Base-by-base conservation (phyloP, 352 stramenopile genomes). In the Phytopythium sindhum region DNA sequence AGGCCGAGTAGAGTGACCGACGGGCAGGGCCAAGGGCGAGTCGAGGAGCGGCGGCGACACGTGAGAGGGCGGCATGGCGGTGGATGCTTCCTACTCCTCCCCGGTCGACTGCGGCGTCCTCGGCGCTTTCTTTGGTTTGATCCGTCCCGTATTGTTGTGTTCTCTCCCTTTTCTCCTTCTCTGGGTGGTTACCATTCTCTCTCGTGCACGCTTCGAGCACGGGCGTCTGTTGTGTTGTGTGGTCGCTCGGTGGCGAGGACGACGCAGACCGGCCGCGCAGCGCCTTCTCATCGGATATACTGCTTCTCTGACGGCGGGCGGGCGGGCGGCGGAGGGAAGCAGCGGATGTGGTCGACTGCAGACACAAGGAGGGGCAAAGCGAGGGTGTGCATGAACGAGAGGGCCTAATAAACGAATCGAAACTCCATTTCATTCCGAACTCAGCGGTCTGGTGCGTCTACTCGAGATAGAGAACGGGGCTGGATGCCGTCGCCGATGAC, bases 401-500 rank as follows among this genome's bases (percentile, higher is more conserved):
- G 28, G 31, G 45, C 52, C 19, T 44, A 54, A 57, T 33, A 51
- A 28, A 35, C 44, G 23, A 35, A 50, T 35, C 52, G 11, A 35
- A 10, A 44, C 35, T 10, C 72, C 24, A 83, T 53, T 11, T 74
- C 65, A 50, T 33, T 48, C 31, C 17, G 23, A 23, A 4, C 29
- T 44, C 29, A 7, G 10, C 19, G 2, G 12, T 29, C 52, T 21
- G 21, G 15, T 24, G 11, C 19, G 26, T 11, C 39, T 60, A 60
- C 35, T 60, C 54, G n/a, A 60, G 12, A 19, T n/a, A 12, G 10
- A 60, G 54, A 2, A 31, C 26, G 23, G 42, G 81, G 62, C 24
- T 67, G 66, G 37, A 73, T 70, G 47, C 68, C 35, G 26, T 86
- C 76, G 23, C 21, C 68, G 70, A 21, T 68, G 70, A 45, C 62